A percentile compares a stretch with the other conserved stretches of the same genome.
These are phyloP conservation scores for Solanum virginianum DNA, from an alignment of 257 asterid species.

Conservation along the genomic window DNA sequence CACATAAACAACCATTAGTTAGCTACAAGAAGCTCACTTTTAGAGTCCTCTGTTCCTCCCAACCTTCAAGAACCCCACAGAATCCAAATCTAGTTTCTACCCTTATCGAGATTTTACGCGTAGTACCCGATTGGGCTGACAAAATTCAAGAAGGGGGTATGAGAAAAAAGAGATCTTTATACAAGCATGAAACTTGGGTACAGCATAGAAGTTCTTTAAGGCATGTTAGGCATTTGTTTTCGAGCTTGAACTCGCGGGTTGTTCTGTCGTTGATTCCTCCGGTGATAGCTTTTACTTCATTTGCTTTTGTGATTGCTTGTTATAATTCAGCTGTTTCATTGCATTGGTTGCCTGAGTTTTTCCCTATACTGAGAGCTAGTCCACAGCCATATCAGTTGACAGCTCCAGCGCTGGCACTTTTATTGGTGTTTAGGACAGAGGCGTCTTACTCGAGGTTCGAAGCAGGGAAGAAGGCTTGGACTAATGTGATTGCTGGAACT, in stretches of 20 bases:
- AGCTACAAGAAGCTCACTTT: slow-evolving; percentile 1
- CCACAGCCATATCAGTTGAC: slow-evolving; percentile 87
- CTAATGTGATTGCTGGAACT: slow-evolving; percentile 51
- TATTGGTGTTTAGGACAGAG: slow-evolving; percentile 88
- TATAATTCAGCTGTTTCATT: slow-evolving; percentile 61
- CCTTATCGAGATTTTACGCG: slow-evolving; percentile 29
- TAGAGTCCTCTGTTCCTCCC: slow-evolving; percentile 26
- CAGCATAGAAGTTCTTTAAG: slow-evolving; percentile 73
- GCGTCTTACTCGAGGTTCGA: slow-evolving; percentile 90
- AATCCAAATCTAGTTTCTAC: slow-evolving; percentile 14
- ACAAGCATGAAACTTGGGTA: slow-evolving; percentile 64
- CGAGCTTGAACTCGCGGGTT: slow-evolving; percentile 70
- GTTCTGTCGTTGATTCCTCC: slow-evolving; percentile 78
- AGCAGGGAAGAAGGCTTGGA: slow-evolving; percentile 82
- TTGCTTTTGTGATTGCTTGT: slow-evolving; percentile 49
- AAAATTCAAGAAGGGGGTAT: slow-evolving; percentile 44
- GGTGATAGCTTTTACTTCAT: slow-evolving; percentile 61
- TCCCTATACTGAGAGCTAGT: slow-evolving; percentile 66
- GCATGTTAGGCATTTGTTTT: slow-evolving; percentile 53
- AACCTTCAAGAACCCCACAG: slow-evolving; percentile 4
- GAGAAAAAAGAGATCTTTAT: slow-evolving; percentile 46
- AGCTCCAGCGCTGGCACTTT: slow-evolving; percentile 91
- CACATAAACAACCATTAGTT: slow-evolving; percentile 7
- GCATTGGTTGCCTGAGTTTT: slow-evolving; percentile 66
- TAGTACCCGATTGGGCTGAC: slow-evolving; percentile 82